Conservation (phyloP, 345 rosid genomes). For the Salix arbutifolia region DNA sequence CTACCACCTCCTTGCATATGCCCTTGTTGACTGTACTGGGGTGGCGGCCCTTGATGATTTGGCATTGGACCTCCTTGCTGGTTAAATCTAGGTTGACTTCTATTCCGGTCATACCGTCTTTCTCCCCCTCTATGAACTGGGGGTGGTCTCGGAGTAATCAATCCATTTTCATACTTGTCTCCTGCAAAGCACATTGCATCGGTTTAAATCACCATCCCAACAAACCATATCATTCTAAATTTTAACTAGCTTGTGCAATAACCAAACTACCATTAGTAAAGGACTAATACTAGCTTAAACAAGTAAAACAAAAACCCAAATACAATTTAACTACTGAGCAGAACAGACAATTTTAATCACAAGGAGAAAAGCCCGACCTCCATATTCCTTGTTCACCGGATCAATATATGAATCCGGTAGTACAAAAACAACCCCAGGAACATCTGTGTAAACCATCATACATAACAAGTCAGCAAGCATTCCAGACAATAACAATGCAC, state of each 20-base stretch:
- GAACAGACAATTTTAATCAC: not conserved
- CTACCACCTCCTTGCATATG: constrained; percentile 48
- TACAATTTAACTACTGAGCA: not conserved
- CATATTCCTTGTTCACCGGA: constrained; percentile 80
- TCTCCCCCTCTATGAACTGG: constrained; percentile 51
- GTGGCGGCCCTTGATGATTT: not conserved
- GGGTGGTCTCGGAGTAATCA: constrained; percentile 74
- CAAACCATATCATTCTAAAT: not conserved
- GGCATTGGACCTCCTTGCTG: constrained; percentile 19
- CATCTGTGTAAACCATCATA: constrained; percentile 36
- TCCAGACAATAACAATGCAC: not conserved
- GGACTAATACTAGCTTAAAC: not conserved
- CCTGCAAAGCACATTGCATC: constrained; percentile 37
- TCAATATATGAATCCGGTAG: constrained; percentile 94
- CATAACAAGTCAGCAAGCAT: constrained; percentile 4
- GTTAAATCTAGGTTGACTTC: constrained; percentile 24
- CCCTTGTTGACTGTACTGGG: constrained; percentile 34
- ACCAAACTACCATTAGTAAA: not conserved
- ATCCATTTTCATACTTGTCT: constrained; percentile 83
- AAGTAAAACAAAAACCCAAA: not conserved
- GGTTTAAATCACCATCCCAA: not conserved
- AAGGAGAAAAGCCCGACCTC: constrained; percentile 50
- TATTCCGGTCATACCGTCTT: constrained; percentile 41
- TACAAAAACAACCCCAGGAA: constrained; percentile 79
- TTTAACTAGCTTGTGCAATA: not conserved